Conservation (phyloP, 345 rosid species). For the Lepidium didymum region DNA sequence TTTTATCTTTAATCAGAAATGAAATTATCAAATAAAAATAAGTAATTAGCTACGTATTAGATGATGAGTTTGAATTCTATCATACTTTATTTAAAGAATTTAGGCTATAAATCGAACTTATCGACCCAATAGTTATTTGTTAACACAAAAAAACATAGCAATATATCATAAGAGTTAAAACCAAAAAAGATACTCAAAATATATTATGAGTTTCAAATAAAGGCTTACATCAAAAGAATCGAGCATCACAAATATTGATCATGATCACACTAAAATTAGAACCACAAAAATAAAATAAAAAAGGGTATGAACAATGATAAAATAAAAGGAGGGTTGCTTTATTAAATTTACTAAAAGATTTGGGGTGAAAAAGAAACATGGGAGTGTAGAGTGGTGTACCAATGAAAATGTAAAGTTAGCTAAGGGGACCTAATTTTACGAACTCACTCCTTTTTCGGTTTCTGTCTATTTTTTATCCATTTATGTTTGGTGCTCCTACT, state of each 20-base stretch:
- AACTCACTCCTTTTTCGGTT: conserved; percentile 21
- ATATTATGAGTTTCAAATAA: background rate
- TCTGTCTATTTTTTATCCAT: conserved; percentile 25
- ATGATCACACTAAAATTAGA: background rate
- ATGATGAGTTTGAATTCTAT: too few species aligned
- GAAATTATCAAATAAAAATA: background rate
- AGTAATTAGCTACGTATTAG: too few species aligned
- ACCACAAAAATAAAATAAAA: conserved; percentile 7
- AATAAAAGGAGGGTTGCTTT: conserved; percentile 10
- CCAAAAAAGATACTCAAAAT: too few species aligned
- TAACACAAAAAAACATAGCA: too few species aligned
- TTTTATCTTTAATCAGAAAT: background rate
- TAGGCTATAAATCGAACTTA: too few species aligned
- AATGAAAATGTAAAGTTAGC: conserved; percentile 29
- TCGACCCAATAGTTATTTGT: too few species aligned
- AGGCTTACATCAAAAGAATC: background rate
- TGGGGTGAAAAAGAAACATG: conserved; percentile 17
- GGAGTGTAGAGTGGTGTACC: conserved; percentile 27
- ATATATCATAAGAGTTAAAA: too few species aligned
- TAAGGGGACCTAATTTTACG: conserved; percentile 20
- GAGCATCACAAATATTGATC: background rate
- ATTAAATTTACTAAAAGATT: background rate
- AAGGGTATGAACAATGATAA: conserved; percentile 8
- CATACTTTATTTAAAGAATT: too few species aligned
- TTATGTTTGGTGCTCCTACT: conserved; percentile 30